Evolutionary conservation across 1,139 yeast species (phyloP), one percentile per base, ranked within the genome.

Genomic region (Scheffersomyces stambukii): DNA sequence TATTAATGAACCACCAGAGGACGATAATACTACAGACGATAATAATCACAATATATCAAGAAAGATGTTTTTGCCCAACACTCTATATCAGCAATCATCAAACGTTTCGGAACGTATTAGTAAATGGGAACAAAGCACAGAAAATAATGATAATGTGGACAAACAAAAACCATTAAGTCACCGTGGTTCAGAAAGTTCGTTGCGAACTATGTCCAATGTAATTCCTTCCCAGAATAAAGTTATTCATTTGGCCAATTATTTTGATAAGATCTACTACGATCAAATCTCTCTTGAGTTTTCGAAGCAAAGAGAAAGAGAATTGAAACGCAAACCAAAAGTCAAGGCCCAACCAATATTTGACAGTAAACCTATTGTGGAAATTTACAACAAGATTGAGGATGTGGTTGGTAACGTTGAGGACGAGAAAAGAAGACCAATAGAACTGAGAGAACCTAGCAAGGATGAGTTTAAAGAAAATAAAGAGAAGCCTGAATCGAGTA

Each of bases 281-380:
- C 85, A 83, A 35, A 63, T 85, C 11, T 84, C 96, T 0, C 67
- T 71, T 44, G 97, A 91, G 49, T 89, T 91, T 52, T 93, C 84
- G 46, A 71, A 78, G 43, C 95, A 89, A 48, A 75, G 97, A 47
- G 95, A 88, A 39, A 61, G 72, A 31, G 96, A 88, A 49, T 68
- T 89, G 38, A 52, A 57, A 31, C 64, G 70, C 36, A 76, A 81
- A 40, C 50, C 82, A 31, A 75, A 83, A 35, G 81, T 79, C 39
- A 71, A 81, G 31, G 94, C 95, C 0, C 65, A 72, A 19, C 91
- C 93, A 1, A 76, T 86, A 33, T 78, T 81, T 15, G 75, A 79
- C 3, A 80, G 94, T 4, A 78, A 75, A 37, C 97, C 98, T 0
- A 82, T 85, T 33, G 97, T 89, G 16, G 96, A 89, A 45, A 84